phyloP scores from a whole-genome alignment of 768 basidiomycete species.

The Amanita inopinata region DNA sequence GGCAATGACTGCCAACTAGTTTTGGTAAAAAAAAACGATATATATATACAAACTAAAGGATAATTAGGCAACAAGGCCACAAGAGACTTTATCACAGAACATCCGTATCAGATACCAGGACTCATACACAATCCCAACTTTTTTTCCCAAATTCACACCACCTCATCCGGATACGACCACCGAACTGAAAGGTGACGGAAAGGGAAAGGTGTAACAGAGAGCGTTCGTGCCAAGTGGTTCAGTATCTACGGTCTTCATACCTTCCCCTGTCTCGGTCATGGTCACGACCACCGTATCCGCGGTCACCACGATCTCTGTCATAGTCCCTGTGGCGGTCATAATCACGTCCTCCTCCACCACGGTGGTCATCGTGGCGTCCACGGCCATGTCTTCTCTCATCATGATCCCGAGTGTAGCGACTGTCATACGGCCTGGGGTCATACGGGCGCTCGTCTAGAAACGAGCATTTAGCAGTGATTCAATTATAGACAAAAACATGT shows the following conservation, averaged over 20 bases:
- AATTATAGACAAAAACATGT: slow-evolving; percentile 14
- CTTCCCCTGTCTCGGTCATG: slow-evolving; percentile 15
- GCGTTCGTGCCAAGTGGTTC: too few relatives aligned
- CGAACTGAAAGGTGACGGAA: too few relatives aligned
- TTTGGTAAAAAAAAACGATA: too few relatives aligned
- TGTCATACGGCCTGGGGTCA: slow-evolving; percentile 87
- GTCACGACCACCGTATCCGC: slow-evolving; percentile 29
- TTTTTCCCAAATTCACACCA: too few relatives aligned
- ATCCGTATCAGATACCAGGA: too few relatives aligned
- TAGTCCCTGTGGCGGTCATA: slow-evolving; percentile 37
- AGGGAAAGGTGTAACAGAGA: too few relatives aligned
- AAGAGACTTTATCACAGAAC: too few relatives aligned
- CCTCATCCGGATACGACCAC: too few relatives aligned
- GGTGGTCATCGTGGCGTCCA: slow-evolving; percentile 37
- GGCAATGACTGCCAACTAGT: too few relatives aligned
- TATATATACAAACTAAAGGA: too few relatives aligned
- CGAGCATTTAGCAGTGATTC: slow-evolving; percentile 10
- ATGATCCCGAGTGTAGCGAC: slow-evolving; percentile 65
- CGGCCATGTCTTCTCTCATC: slow-evolving; percentile 44
- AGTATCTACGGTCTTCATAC: slow-evolving; percentile 22
- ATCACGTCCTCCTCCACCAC: slow-evolving; percentile 39
- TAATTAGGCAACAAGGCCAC: too few relatives aligned
- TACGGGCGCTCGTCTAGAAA: slow-evolving; percentile 71
- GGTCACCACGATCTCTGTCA: slow-evolving; percentile 29
- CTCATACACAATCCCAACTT: too few relatives aligned